phyloP scores from a whole-genome alignment of 192 early-diverging fungal genomes.

The Hyaloraphidium curvatum region DNA sequence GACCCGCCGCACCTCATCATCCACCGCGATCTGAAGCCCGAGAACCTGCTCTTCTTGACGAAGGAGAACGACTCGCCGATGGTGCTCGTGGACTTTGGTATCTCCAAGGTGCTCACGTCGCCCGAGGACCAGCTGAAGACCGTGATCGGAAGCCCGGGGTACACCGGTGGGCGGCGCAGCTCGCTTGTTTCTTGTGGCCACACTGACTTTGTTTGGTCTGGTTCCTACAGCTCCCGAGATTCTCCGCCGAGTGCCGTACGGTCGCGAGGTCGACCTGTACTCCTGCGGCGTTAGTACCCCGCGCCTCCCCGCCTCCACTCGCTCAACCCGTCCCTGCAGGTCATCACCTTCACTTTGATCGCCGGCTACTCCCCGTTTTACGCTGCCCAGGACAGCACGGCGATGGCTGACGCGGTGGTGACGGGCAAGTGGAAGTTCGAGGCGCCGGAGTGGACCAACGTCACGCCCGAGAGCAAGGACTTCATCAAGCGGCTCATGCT shows the following conservation, averaged over 20 bases:
- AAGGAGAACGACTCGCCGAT: background rate
- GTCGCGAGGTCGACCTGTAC: background rate
- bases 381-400: too few species aligned
- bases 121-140: background rate
- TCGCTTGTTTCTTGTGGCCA: too few species aligned
- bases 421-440: too few species aligned
- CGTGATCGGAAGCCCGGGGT: background rate
- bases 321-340: too few species aligned
- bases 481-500: background rate
- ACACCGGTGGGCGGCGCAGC: background rate
- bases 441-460: background rate
- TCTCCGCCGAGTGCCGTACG: too few species aligned
- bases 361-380: too few species aligned
- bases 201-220: too few species aligned
- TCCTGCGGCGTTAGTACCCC: background rate
- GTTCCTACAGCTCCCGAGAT: too few species aligned
- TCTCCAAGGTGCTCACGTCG: background rate
- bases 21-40: slow-evolving; percentile 37
- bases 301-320: background rate
- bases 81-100: slow-evolving; percentile 5
- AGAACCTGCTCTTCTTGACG: background rate
- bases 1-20: slow-evolving; percentile 61
- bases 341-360: too few species aligned
- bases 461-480: background rate
- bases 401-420: too few species aligned